Evolutionary conservation across 2,329 filamentous ascomycete species (phyloP).

Genomic region (Aspergillus puulaauensis): DNA sequence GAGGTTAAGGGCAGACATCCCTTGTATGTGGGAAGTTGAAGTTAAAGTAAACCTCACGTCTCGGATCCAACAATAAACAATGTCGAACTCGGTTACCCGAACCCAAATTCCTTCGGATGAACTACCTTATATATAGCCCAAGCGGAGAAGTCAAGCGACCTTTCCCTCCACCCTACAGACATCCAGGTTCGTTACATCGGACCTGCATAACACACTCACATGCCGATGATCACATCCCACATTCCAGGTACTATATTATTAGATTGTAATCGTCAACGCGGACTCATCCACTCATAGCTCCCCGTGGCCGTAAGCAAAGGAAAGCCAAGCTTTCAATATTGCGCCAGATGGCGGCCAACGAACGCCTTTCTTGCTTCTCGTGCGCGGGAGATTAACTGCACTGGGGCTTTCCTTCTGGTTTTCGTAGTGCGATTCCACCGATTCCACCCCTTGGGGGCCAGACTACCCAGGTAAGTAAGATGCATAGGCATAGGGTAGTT

Average conservation of each 20-base stretch:
- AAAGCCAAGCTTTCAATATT: not conserved
- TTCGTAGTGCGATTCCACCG: not conserved
- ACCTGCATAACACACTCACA: not conserved
- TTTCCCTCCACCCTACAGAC: not conserved
- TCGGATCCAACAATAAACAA: not conserved
- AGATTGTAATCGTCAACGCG: not conserved
- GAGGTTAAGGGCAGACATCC: not conserved
- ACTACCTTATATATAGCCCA: not conserved
- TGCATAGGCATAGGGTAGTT: not conserved
- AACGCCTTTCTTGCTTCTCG: not conserved
- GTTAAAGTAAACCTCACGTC: not conserved
- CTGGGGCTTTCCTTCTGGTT: not conserved
- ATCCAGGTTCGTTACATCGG: not conserved
- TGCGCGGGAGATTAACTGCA: not conserved
- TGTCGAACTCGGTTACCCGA: not conserved
- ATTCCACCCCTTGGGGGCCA: not conserved
- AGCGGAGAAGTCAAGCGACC: not conserved
- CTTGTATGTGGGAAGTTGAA: too few species aligned
- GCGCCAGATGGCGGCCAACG: not conserved
- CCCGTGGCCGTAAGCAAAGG: not conserved
- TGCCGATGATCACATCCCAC: slow-evolving; percentile 1
- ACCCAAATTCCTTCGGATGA: not conserved
- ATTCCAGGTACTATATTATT: not conserved
- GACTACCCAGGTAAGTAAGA: not conserved
- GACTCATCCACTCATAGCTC: not conserved